These are phyloP conservation scores for Aspergillus costaricaensis DNA, from an alignment of 2,329 filamentous ascomycete genomes.

Conservation along the genomic window DNA sequence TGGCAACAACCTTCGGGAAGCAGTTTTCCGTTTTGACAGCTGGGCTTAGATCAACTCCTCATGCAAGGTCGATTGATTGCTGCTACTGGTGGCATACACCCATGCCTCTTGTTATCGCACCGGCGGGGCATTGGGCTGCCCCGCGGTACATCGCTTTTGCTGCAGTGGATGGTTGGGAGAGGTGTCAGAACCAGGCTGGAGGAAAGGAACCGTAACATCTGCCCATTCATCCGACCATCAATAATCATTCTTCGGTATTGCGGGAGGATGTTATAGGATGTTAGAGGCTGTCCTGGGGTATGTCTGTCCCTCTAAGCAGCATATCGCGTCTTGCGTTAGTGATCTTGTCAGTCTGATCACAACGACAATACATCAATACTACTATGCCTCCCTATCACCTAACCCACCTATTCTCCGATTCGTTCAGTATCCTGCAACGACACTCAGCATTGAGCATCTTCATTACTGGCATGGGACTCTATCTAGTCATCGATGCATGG, in stretches of 20 bases:
- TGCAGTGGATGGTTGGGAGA: constrained; percentile 2
- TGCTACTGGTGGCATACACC: constrained; percentile 1
- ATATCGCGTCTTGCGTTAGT: not conserved
- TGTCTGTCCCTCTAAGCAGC: not conserved
- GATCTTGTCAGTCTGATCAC: not conserved
- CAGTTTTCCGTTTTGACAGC: constrained; percentile 11
- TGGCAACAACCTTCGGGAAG: constrained; percentile 16
- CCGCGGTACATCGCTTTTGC: constrained; percentile 10
- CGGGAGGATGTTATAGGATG: not conserved
- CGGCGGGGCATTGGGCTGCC: constrained; percentile 16
- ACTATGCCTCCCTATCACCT: constrained; percentile 6
- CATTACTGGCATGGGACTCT: not conserved
- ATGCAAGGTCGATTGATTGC: constrained; percentile 19
- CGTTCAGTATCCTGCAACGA: constrained; percentile 9
- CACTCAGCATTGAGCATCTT: not conserved
- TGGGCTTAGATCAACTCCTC: constrained; percentile 9
- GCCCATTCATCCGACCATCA: constrained; percentile 1
- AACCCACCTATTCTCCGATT: constrained; percentile 12
- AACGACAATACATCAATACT: not conserved
- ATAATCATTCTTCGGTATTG: not conserved
- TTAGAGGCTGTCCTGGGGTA: not conserved
- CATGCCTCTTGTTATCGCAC: not conserved
- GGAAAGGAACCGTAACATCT: constrained; percentile 9
- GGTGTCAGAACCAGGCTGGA: constrained; percentile 3
- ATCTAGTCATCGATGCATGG: not conserved